These are phyloP conservation scores for Dictyostelium brefeldianum DNA, from an alignment of 78 protist genomes.

Conservation along the genomic window DNA sequence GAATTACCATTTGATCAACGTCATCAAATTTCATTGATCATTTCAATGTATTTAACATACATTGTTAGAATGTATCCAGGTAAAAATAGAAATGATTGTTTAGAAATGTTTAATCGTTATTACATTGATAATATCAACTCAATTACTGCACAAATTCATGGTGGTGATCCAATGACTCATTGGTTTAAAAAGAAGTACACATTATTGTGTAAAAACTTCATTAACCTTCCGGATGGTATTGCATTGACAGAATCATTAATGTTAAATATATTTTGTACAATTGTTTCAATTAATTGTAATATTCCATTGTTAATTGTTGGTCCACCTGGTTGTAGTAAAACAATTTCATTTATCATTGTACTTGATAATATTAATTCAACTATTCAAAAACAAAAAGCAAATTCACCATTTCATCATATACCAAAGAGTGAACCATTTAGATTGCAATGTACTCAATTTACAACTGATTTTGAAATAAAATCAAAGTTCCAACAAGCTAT, in stretches of 20 bases:
- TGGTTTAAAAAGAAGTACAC: neutral
- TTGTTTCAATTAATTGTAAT: constrained; percentile 30
- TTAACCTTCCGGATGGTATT: constrained; percentile 58
- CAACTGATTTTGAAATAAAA: constrained; percentile 78
- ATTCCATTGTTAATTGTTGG: constrained; percentile 68
- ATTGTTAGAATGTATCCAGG: constrained; percentile 16
- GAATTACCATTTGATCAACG: neutral
- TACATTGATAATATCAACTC: neutral
- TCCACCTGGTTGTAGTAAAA: constrained; percentile 82
- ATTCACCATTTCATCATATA: constrained; percentile 6
- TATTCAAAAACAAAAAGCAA: neutral
- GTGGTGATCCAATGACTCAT: neutral
- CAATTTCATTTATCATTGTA: constrained; percentile 41
- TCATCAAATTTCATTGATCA: constrained; percentile 24
- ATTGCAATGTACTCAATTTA: constrained; percentile 65
- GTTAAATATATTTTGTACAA: constrained; percentile 48
- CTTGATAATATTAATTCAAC: constrained; percentile 70
- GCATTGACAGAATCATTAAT: constrained; percentile 55
- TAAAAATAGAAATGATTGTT: neutral
- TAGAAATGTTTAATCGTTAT: neutral
- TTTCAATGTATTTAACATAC: constrained; percentile 5
- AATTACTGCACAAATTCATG: neutral
- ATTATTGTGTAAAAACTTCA: neutral
- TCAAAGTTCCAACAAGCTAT: constrained; percentile 40
- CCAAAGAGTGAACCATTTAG: constrained; percentile 35